Percentiles rank a stretch among this genome's conserved stretches.
phyloP scores from a whole-genome alignment of 495 filamentous ascomycete genomes.

The Pyronema omphalodes region DNA sequence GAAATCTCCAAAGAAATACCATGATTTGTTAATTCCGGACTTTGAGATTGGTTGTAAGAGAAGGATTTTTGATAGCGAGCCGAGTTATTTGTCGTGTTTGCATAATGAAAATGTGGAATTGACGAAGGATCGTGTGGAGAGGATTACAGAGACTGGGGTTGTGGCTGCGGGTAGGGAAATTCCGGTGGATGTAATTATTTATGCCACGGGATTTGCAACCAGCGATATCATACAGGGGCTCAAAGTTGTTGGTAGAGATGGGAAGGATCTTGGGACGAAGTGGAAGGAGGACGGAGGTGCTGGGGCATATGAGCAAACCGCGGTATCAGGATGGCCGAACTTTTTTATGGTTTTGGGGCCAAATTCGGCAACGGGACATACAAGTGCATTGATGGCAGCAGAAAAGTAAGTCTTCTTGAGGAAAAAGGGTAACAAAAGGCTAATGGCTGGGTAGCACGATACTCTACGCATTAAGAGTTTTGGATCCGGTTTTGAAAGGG shows the following conservation, averaged over 20 bases:
- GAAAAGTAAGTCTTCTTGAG: conserved; percentile 33
- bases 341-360: conserved; percentile 51
- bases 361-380: conserved; percentile 46
- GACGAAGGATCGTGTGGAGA: conserved; percentile 26
- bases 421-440: neutral
- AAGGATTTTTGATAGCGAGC: conserved; percentile 37
- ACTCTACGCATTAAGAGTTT: conserved; percentile 32
- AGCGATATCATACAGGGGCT: conserved; percentile 30
- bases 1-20: conserved; percentile 39
- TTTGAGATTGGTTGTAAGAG: conserved; percentile 47
- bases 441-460: conserved; percentile 19
- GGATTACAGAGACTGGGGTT: conserved; percentile 24
- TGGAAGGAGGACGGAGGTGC: conserved; percentile 38
- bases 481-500: conserved; percentile 33
- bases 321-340: conserved; percentile 48
- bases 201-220: conserved; percentile 40
- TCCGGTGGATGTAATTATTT: conserved; percentile 39
- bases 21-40: conserved; percentile 43
- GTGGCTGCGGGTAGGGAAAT: conserved; percentile 23
- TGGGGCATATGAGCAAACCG: conserved; percentile 44
- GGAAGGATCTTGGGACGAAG: conserved; percentile 32
- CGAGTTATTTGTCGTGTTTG: conserved; percentile 36
- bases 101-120: conserved; percentile 37
- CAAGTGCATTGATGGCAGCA: conserved; percentile 38
- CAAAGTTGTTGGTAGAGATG: conserved; percentile 29